A percentile compares a stretch with the other conserved stretches of the same genome.
phyloP scores from a whole-genome alignment of 352 stramenopile species.

The Thalassiosira livingstoniorum region DNA sequence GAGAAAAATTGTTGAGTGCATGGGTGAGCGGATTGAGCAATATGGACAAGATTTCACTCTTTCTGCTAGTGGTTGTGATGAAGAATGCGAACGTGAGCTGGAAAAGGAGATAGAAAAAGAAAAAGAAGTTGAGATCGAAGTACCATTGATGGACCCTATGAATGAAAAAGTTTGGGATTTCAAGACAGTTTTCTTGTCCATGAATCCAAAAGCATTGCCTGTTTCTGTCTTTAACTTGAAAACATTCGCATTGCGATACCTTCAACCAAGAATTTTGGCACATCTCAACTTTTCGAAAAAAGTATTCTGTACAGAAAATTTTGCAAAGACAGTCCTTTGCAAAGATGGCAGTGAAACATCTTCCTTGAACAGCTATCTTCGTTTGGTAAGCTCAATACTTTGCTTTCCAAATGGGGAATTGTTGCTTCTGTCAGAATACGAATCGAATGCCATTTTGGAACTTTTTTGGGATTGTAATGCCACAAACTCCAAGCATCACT shows the following conservation, averaged over 20 bases:
- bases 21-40: slow-evolving; percentile 32
- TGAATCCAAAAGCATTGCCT: slow-evolving; percentile 26
- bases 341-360: neutral
- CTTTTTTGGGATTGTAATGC: slow-evolving; percentile 52
- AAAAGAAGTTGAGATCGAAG: slow-evolving; percentile 61
- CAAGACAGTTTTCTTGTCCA: slow-evolving; percentile 25
- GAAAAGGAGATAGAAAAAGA: slow-evolving; percentile 69
- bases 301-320: slow-evolving; percentile 65
- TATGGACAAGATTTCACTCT: slow-evolving; percentile 54
- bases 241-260: slow-evolving; percentile 35
- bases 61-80: slow-evolving; percentile 47
- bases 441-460: slow-evolving; percentile 66
- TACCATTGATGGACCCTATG: slow-evolving; percentile 36
- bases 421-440: slow-evolving; percentile 72
- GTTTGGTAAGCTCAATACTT: slow-evolving; percentile 56
- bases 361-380: slow-evolving; percentile 58
- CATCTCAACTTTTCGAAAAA: slow-evolving; percentile 40
- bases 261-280: slow-evolving; percentile 17
- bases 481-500: slow-evolving; percentile 23
- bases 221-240: slow-evolving; percentile 21
- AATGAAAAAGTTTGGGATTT: slow-evolving; percentile 56
- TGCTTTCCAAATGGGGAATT: slow-evolving; percentile 48
- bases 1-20: slow-evolving; percentile 33
- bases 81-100: slow-evolving; percentile 80
- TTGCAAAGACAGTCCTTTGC: slow-evolving; percentile 50